phyloP scores from a whole-genome alignment of 306 rosid species.

The Ziziphus jujuba region DNA sequence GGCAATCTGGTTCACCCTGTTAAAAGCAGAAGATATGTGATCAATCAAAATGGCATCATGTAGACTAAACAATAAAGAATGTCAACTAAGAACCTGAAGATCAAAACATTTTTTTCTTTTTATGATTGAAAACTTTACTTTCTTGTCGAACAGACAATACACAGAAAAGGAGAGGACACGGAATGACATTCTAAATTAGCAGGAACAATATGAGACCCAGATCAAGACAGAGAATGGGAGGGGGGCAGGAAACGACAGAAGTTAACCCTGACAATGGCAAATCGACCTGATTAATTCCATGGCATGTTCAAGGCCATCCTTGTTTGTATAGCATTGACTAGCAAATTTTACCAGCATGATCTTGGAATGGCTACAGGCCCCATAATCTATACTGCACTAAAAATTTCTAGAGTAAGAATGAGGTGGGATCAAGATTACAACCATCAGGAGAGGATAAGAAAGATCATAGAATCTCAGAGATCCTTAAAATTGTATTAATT shows the following conservation, averaged over 20 bases:
- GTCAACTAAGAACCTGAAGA: conserved; percentile 1
- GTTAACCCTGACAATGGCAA: background rate
- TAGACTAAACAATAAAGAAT: background rate
- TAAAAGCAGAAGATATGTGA: conserved; percentile 27
- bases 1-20: conserved; percentile 96
- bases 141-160: too few relatives aligned
- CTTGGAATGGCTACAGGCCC: background rate
- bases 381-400: background rate
- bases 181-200: too few relatives aligned
- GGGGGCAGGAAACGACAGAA: too few relatives aligned
- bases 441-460: background rate
- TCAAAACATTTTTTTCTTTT: background rate
- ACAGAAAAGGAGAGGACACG: too few relatives aligned
- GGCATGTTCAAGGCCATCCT: background rate
- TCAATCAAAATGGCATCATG: conserved; percentile 19
- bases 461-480: background rate
- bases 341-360: background rate
- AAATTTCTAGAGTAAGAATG: background rate
- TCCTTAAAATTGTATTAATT: background rate
- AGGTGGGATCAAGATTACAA: background rate
- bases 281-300: background rate
- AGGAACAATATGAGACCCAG: too few relatives aligned
- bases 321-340: background rate
- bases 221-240: too few relatives aligned
- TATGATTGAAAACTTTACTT: too few relatives aligned